These are phyloP conservation scores for Metroxylon sagu DNA, from an alignment of 176 grass and related monocot species.

Conservation along the genomic window DNA sequence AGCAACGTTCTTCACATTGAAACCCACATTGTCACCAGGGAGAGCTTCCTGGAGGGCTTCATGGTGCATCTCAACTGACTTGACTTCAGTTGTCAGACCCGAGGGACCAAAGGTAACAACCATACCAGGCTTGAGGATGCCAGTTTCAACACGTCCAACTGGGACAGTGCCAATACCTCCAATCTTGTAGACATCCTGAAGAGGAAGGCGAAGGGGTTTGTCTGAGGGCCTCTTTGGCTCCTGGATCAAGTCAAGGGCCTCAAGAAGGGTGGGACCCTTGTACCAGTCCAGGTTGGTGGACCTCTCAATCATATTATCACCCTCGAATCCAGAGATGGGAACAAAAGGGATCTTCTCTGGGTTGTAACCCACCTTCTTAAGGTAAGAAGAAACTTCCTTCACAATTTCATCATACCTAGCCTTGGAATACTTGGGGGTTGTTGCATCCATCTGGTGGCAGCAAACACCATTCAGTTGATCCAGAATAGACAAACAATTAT, in stretches of 20 bases:
- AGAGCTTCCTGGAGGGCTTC: slow-evolving; percentile 71
- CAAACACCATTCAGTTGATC: too few species aligned
- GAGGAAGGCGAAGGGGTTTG: slow-evolving; percentile 90
- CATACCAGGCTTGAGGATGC: slow-evolving; percentile 76
- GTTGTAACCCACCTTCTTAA: slow-evolving; percentile 84
- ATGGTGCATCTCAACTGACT: slow-evolving; percentile 97
- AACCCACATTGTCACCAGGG: slow-evolving; percentile 73
- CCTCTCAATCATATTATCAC: slow-evolving; percentile 88
- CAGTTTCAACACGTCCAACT: slow-evolving; percentile 74
- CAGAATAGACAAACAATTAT: too few species aligned
- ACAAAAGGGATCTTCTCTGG: slow-evolving; percentile 72
- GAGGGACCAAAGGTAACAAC: slow-evolving; percentile 73
- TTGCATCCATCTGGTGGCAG: slow-evolving; percentile 59
- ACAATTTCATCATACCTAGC: slow-evolving; percentile 71
- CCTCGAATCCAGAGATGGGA: slow-evolving; percentile 82
- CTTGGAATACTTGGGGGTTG: slow-evolving; percentile 81
- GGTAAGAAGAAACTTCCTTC: slow-evolving; percentile 68
- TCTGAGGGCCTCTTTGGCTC: slow-evolving; percentile 86
- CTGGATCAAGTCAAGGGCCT: slow-evolving; percentile 68
- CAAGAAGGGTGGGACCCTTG: slow-evolving; percentile 78
- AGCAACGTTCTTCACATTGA: slow-evolving; percentile 85
- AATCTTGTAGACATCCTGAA: slow-evolving; percentile 99
- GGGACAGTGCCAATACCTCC: slow-evolving; percentile 86
- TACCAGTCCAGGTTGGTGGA: slow-evolving; percentile 87
- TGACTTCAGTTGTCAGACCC: slow-evolving; percentile 76